Evolutionary conservation across 108 stramenopile species (phyloP), one percentile per base, ranked within the genome.

Genomic region (Nitzschia sp.): DNA sequence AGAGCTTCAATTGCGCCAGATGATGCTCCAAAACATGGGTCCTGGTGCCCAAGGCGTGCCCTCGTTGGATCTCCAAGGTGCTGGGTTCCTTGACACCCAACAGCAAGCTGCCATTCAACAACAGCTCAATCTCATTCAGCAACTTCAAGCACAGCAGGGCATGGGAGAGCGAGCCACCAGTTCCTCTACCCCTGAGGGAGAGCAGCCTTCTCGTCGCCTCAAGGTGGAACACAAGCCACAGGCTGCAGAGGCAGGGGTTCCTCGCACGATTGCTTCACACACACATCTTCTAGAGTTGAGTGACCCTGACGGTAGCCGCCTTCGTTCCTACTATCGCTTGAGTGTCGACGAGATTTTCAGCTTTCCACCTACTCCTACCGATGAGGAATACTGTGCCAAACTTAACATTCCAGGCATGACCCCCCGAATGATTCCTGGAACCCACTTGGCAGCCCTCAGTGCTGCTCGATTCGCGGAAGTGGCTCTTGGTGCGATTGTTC

Each of bases 401-500:
- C 70, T 86, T 6, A 78, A 80, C 46, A 60, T 66, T 56, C 75
- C 77, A 11, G 74, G 71, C 17, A 81, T 85, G 78, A 70, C 75
- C 5, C 70, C 83, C 8, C 41, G 65, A n/a, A 66, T 77, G 62
- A 68, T 92, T 14, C 85, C 88, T 0, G 71, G 76, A 41, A 84
- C 85, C n/a, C 88, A 92, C 53, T 53, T 79, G 50, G 81, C 86
- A 2, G 86, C 88, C 53, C 67, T 93, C 20, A 81, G 80, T 50
- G 92, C 92, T 7, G 86, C 88, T 10, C 82, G 88, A 7, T 93
- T 93, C 75, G 84, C 88, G 10, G 88, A 93, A 70, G 71, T 93
- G 34, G 87, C 89, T 8, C 52, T 93, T 51, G 93, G 93, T 39
- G 93, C 93, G 19, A 53, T 90, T 53, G 88, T 87, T 22, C 87